Conservation (phyloP, 2,329 filamentous ascomycete genomes). For the Lasiodiplodia sp. region DNA sequence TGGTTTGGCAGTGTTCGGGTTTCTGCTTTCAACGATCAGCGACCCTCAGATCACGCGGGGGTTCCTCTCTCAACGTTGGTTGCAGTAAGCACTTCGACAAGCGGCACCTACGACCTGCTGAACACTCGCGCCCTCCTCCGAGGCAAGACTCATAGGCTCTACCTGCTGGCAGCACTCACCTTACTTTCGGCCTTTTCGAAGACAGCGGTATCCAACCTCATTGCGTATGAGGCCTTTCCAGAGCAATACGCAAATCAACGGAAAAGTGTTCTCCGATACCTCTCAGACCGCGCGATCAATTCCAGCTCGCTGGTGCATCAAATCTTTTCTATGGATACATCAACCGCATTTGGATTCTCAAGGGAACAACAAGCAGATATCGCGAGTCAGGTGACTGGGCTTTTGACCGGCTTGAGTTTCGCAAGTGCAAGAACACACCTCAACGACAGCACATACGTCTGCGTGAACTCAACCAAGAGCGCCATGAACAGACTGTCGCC, state of each 20-base stretch:
- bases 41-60: neutral
- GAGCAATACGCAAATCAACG: neutral
- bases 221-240: slow-evolving; percentile 32
- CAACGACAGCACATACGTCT: neutral
- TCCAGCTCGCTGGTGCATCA: neutral
- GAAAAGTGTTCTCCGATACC: neutral
- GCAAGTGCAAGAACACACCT: neutral
- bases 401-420: neutral
- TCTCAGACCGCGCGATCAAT: neutral
- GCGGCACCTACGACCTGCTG: slow-evolving; percentile 29
- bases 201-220: slow-evolving; percentile 30
- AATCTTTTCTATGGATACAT: neutral
- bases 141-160: slow-evolving; percentile 23
- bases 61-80: slow-evolving; percentile 6
- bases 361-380: neutral
- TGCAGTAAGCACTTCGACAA: slow-evolving; percentile 28
- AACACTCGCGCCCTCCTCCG: slow-evolving; percentile 25
- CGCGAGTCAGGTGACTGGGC: neutral
- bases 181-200: slow-evolving; percentile 30
- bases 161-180: slow-evolving; percentile 6
- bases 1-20: slow-evolving; percentile 34
- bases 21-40: slow-evolving; percentile 32
- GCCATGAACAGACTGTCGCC: neutral
- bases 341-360: neutral
- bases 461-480: neutral